A percentile compares a stretch with the other conserved stretches of the same genome.
Conservation (phyloP, 768 basidiomycete species). For the Chlorophyllum brunneum region DNA sequence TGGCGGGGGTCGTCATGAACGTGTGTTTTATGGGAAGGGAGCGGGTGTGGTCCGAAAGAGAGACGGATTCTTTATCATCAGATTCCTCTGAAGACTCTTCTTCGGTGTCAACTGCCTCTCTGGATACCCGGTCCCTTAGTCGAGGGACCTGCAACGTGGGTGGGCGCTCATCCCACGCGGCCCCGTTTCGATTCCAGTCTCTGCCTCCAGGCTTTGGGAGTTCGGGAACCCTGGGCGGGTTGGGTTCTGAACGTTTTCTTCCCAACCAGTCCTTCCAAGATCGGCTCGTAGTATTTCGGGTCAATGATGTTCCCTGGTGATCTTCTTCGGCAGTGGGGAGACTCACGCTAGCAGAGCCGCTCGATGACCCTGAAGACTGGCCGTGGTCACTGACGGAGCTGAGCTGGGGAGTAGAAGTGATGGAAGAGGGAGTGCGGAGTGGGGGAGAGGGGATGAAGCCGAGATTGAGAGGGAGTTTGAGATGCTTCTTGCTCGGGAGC, state of each 20-base stretch:
- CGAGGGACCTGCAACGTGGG: conserved; percentile 10
- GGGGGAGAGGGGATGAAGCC: conserved; percentile 12
- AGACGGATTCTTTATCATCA: conserved; percentile 25
- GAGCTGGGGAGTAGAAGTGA: conserved; percentile 28
- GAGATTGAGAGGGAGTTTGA: conserved; percentile 5
- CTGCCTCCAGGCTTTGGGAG: conserved; percentile 21
- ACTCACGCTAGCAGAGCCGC: conserved; percentile 50
- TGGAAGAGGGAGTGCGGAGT: conserved; percentile 19
- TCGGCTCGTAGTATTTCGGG: conserved; percentile 34
- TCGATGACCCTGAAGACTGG: conserved; percentile 59
- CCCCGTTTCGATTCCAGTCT: conserved; percentile 27
- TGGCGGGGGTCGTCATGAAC: conserved; percentile 23
- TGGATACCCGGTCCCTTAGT: not conserved
- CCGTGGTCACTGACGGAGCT: conserved; percentile 34
- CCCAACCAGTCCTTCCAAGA: conserved; percentile 59
- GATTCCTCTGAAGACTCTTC: conserved; percentile 23
- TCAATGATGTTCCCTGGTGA: conserved; percentile 24
- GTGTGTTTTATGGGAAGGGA: conserved; percentile 16
- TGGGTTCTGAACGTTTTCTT: conserved; percentile 24
- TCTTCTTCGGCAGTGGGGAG: conserved; percentile 64
- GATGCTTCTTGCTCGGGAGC: conserved; percentile 1
- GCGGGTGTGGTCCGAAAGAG: not conserved
- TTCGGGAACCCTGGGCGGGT: conserved; percentile 17
- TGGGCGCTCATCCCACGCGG: conserved; percentile 9
- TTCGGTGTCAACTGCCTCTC: not conserved